Evolutionary conservation across 2,329 filamentous ascomycete species (phyloP), one percentile per base, ranked within the genome.

Genomic region (Colletotrichum spinosum): DNA sequence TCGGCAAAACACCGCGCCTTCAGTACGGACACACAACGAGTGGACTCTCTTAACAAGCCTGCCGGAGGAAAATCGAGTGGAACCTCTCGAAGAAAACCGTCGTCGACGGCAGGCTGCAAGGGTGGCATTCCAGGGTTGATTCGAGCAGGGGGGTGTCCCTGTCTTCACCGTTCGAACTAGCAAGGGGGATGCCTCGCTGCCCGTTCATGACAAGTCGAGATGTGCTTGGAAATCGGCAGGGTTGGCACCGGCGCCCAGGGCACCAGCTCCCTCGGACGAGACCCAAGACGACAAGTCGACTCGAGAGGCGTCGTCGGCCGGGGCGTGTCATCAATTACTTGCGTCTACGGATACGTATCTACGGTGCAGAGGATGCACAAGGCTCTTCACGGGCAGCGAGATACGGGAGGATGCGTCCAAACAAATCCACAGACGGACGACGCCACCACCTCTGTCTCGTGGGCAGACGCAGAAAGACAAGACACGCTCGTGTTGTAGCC

Each of bases 111-210:
- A 37, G 35, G 52, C 35, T 37, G 39, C 56, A 61, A 55, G 57
- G 61, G 51, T 61, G 57, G 50, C 57, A 61, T 52, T 55, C 52
- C 37, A 61, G 46, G 56, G 35, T 44, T 42, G 37, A 15, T 37
- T 44, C 39, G 57, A 55, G 35, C 62, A 39, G 46, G 62, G 56
- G 62, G 25, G 9, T 15, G 13, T 6, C 51, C 62, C 57, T 65
- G 62, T 46, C 58, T 2, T 52, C 57, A 65, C 62, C 62, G 41
- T 61, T 52, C 51, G 34, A 33, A 38, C 62, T 56, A 65, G 46
- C 62, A 65, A 61, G 62, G 57, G 49, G 25, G 25, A 25, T 15
- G n/a, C 38, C 10, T 45, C 46, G 39, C 45, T 39, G 38, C 48
- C 39, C 33, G 42, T 37, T 49, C 59, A 33, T 38, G 50, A 34